Conservation (phyloP, 352 stramenopile species). For the Nothophytophthora sp. region DNA sequence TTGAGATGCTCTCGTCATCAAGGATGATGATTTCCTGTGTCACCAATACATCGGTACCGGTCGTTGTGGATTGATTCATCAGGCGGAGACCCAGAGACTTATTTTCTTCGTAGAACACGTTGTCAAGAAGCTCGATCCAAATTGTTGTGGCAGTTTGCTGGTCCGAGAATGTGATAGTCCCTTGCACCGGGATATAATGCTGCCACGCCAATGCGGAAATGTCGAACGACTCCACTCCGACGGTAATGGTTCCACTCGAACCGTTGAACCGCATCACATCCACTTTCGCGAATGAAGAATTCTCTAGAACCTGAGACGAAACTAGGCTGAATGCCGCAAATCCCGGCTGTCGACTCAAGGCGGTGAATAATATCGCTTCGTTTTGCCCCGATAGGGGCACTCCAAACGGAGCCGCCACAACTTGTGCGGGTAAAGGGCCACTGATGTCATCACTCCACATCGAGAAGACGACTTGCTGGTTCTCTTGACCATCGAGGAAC, state of each 20-base stretch:
- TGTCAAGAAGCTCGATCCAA: conserved; percentile 49
- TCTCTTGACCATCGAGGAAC: conserved; percentile 50
- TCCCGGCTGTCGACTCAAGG: conserved; percentile 22
- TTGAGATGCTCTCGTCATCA: conserved; percentile 49
- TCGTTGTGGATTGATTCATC: conserved; percentile 1
- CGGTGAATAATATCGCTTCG: conserved; percentile 31
- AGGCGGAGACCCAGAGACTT: conserved; percentile 48
- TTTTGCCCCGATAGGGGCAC: conserved; percentile 12
- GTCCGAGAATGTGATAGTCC: conserved; percentile 29
- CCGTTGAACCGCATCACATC: conserved; percentile 57
- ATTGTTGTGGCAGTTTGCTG: conserved; percentile 35
- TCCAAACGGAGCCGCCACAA: conserved; percentile 21
- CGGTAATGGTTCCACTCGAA: conserved; percentile 30
- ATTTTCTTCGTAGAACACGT: conserved; percentile 35
- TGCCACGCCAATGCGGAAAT: conserved; percentile 21
- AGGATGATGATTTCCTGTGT: conserved; percentile 36
- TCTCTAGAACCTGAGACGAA: conserved; percentile 30
- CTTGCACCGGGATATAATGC: conserved; percentile 37
- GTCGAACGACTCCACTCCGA: conserved; percentile 55
- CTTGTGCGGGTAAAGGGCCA: conserved; percentile 16
- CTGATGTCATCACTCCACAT: conserved; percentile 40
- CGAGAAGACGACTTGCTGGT: conserved; percentile 32
- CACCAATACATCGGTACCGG: conserved; percentile 8
- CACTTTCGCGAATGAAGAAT: conserved; percentile 35
- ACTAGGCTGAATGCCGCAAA: conserved; percentile 36